Percentiles rank a stretch among this genome's conserved stretches.
phyloP scores from a whole-genome alignment of 75 land plant species.

The Pinus taeda region DNA sequence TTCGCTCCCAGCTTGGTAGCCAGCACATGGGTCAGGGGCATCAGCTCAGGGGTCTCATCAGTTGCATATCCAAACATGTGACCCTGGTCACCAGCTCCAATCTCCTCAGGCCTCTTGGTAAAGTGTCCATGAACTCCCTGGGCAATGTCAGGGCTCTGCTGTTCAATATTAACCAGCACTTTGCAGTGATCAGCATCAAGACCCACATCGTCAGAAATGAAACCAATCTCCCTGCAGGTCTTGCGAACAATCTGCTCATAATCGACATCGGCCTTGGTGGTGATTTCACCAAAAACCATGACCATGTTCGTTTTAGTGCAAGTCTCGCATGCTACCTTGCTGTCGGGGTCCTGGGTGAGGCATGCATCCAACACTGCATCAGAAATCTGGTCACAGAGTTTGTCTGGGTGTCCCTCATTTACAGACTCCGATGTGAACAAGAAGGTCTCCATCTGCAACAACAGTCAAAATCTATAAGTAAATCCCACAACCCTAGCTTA shows the following conservation, averaged over 20 bases:
- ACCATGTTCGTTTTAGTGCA: constrained; percentile 58
- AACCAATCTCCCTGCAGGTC: constrained; percentile 47
- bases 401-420: constrained; percentile 59
- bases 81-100: constrained; percentile 75
- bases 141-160: constrained; percentile 71
- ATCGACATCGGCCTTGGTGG: constrained; percentile 40
- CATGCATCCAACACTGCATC: constrained; percentile 52
- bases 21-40: constrained; percentile 73
- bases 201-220: constrained; percentile 57
- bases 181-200: constrained; percentile 66
- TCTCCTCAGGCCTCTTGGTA: constrained; percentile 70
- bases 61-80: constrained; percentile 75
- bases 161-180: constrained; percentile 59
- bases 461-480: too few species aligned
- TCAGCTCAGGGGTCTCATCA: constrained; percentile 65
- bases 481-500: too few species aligned
- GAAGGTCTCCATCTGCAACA: constrained; percentile 41
- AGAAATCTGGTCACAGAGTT: constrained; percentile 60
- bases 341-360: constrained; percentile 50
- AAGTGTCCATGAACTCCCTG: constrained; percentile 71
- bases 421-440: constrained; percentile 58
- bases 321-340: constrained; percentile 57
- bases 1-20: constrained; percentile 73
- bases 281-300: constrained; percentile 56
- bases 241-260: constrained; percentile 51